These are phyloP conservation scores for Mortierella antarctica DNA, from an alignment of 192 early-diverging fungal species.

Conservation along the genomic window DNA sequence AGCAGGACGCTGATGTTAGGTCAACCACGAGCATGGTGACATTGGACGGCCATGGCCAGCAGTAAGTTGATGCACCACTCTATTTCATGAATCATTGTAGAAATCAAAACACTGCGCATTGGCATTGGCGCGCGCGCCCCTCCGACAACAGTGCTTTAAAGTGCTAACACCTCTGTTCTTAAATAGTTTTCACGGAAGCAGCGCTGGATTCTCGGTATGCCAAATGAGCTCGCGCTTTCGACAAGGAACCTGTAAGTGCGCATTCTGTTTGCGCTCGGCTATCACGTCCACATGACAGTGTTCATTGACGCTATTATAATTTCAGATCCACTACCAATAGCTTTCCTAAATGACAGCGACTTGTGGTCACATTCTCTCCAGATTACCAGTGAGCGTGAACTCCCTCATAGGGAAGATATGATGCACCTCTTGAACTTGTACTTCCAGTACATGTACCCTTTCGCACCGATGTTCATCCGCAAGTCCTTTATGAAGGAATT, in stretches of 20 bases:
- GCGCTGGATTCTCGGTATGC: slow-evolving; percentile 77
- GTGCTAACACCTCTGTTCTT: neutral
- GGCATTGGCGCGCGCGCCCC: neutral
- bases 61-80: slow-evolving; percentile 14
- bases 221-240: slow-evolving; percentile 68
- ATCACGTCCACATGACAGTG: neutral
- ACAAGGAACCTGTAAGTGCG: slow-evolving; percentile 47
- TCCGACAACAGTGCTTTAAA: neutral
- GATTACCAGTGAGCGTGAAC: slow-evolving; percentile 43
- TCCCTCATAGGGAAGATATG: slow-evolving; percentile 68
- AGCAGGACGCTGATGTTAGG: slow-evolving; percentile 49
- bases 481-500: slow-evolving; percentile 41
- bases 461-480: slow-evolving; percentile 75
- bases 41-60: slow-evolving; percentile 74
- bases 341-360: slow-evolving; percentile 31
- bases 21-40: slow-evolving; percentile 70
- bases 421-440: slow-evolving; percentile 67
- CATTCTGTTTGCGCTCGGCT: neutral
- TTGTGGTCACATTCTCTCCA: slow-evolving; percentile 36
- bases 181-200: slow-evolving; percentile 72
- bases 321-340: slow-evolving; percentile 34
- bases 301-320: neutral
- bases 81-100: no score
- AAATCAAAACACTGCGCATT: neutral
- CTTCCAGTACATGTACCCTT: slow-evolving; percentile 74